phyloP scores from a whole-genome alignment of 495 filamentous ascomycete genomes.

The Aspergillus conjunctus region DNA sequence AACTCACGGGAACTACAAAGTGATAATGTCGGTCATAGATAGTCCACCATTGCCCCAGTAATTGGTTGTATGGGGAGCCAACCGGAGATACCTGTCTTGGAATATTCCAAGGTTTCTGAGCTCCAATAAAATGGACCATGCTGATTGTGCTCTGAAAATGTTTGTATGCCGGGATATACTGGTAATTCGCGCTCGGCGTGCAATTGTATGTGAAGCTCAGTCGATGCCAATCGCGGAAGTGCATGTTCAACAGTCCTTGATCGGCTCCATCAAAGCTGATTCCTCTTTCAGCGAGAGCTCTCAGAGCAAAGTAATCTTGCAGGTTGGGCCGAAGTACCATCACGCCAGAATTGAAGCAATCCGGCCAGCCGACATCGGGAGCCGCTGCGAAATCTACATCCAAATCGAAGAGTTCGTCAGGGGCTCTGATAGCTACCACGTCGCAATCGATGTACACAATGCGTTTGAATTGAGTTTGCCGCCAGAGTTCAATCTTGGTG shows the following conservation, averaged over 20 bases:
- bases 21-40: conserved; percentile 86
- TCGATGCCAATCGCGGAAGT: conserved; percentile 85
- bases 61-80: conserved; percentile 73
- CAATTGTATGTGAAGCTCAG: conserved; percentile 96
- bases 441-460: conserved; percentile 95
- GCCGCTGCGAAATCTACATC: conserved; percentile 80
- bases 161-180: conserved; percentile 91
- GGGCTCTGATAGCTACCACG: conserved; percentile 79
- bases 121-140: conserved; percentile 90
- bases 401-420: conserved; percentile 88
- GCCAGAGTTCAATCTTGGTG: conserved; percentile 96
- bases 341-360: conserved; percentile 95
- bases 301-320: conserved; percentile 83
- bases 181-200: conserved; percentile 91
- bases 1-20: conserved; percentile 33
- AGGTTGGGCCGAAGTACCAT: conserved; percentile 88
- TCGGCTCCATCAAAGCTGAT: conserved; percentile 98
- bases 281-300: conserved; percentile 77
- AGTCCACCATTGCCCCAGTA: conserved; percentile 85
- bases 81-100: conserved; percentile 60
- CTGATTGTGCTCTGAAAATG: conserved; percentile 88
- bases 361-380: conserved; percentile 97
- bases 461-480: conserved; percentile 82
- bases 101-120: conserved; percentile 84
- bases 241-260: conserved; percentile 93